Base-by-base conservation (phyloP, 2,329 filamentous ascomycete species). In the Drechslera avenae region DNA sequence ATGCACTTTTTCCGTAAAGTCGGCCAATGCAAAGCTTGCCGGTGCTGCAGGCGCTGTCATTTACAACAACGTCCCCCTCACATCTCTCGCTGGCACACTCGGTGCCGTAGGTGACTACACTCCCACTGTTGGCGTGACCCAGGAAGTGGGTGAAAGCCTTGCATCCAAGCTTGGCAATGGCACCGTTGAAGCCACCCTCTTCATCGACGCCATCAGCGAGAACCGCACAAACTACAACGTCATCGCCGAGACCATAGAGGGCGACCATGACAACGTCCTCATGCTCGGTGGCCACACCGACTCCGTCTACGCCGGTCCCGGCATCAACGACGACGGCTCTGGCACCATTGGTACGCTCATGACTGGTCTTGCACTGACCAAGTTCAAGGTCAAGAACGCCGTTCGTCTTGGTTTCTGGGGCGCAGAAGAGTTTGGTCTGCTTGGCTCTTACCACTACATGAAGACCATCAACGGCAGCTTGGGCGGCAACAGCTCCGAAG, bases 1-100 rank as follows among this genome's bases (percentile, higher is more conserved):
- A 1, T 91, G 89, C 67, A 57, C 84, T 12, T 91, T 91, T 61
- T 85, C 84, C 16, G 73, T 78, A 52, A 92, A 92, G 76, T 86
- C 86, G 1, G 78, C 79, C 36, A 76, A 81, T 14, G 88, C 89
- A 2, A 86, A 85, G 48, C 79, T 79, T 44, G 86, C 87, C 1
- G 87, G 88, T 23, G 89, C 89, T 5, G 72, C 83, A 10, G 88
- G 86, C 1, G 86, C 85, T 0, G 75, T 91, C 21, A 78, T 92
- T 40, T 91, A 89, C 74, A 90, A 91, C 76, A 86, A 85, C 60
- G 81, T 86, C 2, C 75, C 79, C 2, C 46, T 57, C 7, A 87
- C 83, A 1, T 68, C 75, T 3, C 73, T 91, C 1, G 78, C 82
- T 40, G 89, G 88, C 34, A 91, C 88, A 2, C 78, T 91, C 5